A percentile compares a stretch with the other conserved stretches of the same genome.
Evolutionary conservation across 345 rosid genomes (phyloP).

Genomic region (Gossypium turneri): DNA sequence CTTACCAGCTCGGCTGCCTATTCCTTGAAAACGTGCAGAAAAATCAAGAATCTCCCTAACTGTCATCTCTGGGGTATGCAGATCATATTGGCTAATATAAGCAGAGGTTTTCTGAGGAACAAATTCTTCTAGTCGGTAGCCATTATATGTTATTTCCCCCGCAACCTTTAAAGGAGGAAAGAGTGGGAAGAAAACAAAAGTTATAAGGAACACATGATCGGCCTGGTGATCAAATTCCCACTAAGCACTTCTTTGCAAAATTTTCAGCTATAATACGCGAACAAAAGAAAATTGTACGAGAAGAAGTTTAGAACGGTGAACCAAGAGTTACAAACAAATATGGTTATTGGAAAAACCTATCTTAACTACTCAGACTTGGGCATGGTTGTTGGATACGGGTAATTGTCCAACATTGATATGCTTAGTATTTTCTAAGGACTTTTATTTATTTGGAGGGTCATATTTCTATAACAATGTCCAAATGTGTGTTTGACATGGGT

Average conservation of each 20-base stretch:
- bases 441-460: too few species aligned
- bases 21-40: slow-evolving; percentile 57
- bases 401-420: too few species aligned
- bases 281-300: too few species aligned
- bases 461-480: too few species aligned
- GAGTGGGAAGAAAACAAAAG: not conserved
- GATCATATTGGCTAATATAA: slow-evolving; percentile 51
- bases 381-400: too few species aligned
- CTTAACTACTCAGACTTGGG: too few species aligned
- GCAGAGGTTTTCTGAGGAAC: slow-evolving; percentile 60
- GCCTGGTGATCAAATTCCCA: not conserved
- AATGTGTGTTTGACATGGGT: too few species aligned
- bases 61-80: slow-evolving; percentile 53
- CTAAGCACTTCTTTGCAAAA: not conserved
- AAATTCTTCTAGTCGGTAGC: slow-evolving; percentile 45
- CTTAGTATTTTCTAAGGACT: too few species aligned
- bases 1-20: slow-evolving; percentile 52
- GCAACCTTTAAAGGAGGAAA: slow-evolving; percentile 21
- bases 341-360: too few species aligned
- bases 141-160: slow-evolving; percentile 43
- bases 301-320: too few species aligned
- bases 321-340: too few species aligned
- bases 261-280: not conserved
- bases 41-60: slow-evolving; percentile 61
- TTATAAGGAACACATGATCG: not conserved